Percentiles rank a stretch among this genome's conserved stretches.
Conservation (phyloP, 176 grass and related monocot species). For the Oryza punctata region DNA sequence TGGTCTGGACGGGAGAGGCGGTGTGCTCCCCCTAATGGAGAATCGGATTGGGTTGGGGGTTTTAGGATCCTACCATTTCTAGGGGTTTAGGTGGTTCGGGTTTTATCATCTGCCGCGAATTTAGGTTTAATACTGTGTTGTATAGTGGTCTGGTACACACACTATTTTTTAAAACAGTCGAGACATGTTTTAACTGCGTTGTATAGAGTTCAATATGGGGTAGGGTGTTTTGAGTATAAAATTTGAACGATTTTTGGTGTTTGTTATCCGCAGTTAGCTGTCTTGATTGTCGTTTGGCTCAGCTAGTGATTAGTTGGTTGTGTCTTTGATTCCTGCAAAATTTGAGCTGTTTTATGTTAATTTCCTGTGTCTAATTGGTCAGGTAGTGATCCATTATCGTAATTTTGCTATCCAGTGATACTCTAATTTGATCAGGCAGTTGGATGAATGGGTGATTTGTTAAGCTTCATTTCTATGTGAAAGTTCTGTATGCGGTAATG, state of each 20-base stretch:
- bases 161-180: not conserved
- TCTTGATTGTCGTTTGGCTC: not conserved
- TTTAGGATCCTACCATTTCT: constrained; percentile 1
- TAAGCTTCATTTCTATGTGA: not conserved
- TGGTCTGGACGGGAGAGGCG: not conserved
- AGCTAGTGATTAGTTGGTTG: not conserved
- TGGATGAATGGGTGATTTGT: not conserved
- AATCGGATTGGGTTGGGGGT: not conserved
- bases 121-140: not conserved
- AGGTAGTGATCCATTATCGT: not conserved
- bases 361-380: not conserved
- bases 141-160: not conserved
- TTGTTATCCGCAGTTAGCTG: not conserved
- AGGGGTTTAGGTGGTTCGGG: not conserved
- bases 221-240: not conserved
- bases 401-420: not conserved
- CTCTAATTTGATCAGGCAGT: not conserved
- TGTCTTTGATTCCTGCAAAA: not conserved
- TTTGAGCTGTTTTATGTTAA: not conserved
- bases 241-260: not conserved
- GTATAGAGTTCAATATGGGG: not conserved
- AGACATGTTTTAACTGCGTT: not conserved
- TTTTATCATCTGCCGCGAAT: not conserved
- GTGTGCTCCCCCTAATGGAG: not conserved
- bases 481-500: not conserved